phyloP scores from a whole-genome alignment of 306 rosid genomes.

The Leucaena leucocephala region DNA sequence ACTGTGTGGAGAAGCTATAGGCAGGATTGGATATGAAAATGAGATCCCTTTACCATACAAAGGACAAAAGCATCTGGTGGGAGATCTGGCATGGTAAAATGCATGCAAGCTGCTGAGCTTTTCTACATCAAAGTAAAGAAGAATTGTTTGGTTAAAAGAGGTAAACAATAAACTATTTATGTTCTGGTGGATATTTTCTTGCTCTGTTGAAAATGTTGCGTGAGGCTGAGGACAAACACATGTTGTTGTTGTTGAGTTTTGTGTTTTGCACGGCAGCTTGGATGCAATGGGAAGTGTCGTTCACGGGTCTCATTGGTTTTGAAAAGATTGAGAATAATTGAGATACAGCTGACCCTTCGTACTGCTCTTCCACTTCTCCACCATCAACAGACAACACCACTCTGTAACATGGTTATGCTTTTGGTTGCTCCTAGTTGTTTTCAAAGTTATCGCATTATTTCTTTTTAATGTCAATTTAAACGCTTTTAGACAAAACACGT shows the following conservation, averaged over 20 bases:
- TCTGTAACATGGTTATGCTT: neutral
- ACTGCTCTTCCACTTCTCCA: neutral
- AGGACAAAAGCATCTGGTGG: neutral
- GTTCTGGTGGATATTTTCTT: too few species aligned
- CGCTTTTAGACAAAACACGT: too few species aligned
- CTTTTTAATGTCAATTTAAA: too few species aligned
- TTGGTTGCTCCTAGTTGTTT: neutral
- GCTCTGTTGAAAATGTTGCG: neutral
- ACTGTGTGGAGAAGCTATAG: too few species aligned
- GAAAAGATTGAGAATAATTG: neutral
- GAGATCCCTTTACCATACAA: neutral
- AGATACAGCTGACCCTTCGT: neutral
- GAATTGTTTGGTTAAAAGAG: neutral
- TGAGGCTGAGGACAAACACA: neutral
- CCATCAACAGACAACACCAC: too few species aligned
- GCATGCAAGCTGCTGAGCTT: neutral
- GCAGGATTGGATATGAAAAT: neutral
- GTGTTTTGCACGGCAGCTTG: neutral
- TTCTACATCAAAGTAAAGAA: neutral
- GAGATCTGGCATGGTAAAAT: neutral
- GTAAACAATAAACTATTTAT: neutral
- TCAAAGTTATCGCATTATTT: too few species aligned
- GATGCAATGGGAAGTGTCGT: neutral
- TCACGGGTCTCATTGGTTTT: neutral
- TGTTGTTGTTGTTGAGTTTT: neutral